Percentiles rank a stretch among this genome's conserved stretches.
These are phyloP conservation scores for Athelia psychrophila DNA, from an alignment of 1,284 basidiomycete genomes.

Conservation along the genomic window DNA sequence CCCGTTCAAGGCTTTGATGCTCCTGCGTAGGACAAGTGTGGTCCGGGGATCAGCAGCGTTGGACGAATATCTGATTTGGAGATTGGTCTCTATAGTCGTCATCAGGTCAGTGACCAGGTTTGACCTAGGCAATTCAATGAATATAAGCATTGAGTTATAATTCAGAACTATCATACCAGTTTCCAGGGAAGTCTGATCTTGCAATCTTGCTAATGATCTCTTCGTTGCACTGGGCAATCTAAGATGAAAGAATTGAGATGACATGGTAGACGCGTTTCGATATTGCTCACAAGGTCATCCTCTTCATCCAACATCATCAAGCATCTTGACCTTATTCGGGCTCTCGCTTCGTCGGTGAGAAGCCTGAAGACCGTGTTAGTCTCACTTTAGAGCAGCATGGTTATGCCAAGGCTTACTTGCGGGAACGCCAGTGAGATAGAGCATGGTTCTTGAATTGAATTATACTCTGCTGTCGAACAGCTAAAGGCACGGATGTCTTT, in stretches of 20 bases:
- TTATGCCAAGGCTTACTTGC: conserved; percentile 47
- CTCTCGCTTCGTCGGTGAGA: conserved; percentile 61
- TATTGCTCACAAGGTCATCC: conserved; percentile 62
- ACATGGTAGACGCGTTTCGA: conserved; percentile 3
- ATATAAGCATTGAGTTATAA: conserved; percentile 3
- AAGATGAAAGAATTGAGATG: conserved; percentile 4
- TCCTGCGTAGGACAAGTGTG: conserved; percentile 55
- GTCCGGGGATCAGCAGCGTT: conserved; percentile 38
- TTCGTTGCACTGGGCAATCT: conserved; percentile 77
- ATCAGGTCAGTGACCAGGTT: conserved; percentile 58
- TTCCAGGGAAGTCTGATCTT: conserved; percentile 64
- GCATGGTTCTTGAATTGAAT: conserved; percentile 82
- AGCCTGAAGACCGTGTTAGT: conserved; percentile 39
- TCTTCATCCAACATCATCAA: conserved; percentile 65
- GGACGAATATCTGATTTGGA: conserved; percentile 45
- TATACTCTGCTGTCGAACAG: conserved; percentile 72
- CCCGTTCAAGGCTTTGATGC: conserved; percentile 58
- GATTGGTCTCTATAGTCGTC: conserved; percentile 45
- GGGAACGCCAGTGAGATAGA: conserved; percentile 63
- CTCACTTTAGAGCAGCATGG: no score
- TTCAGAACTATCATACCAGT: conserved; percentile 46
- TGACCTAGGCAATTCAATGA: conserved; percentile 43
- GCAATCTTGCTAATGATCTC: conserved; percentile 69
- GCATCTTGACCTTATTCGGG: conserved; percentile 55
- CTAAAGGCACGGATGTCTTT: conserved; percentile 45